These are phyloP conservation scores for Trifolium dubium DNA, from an alignment of 306 rosid species.

Conservation along the genomic window DNA sequence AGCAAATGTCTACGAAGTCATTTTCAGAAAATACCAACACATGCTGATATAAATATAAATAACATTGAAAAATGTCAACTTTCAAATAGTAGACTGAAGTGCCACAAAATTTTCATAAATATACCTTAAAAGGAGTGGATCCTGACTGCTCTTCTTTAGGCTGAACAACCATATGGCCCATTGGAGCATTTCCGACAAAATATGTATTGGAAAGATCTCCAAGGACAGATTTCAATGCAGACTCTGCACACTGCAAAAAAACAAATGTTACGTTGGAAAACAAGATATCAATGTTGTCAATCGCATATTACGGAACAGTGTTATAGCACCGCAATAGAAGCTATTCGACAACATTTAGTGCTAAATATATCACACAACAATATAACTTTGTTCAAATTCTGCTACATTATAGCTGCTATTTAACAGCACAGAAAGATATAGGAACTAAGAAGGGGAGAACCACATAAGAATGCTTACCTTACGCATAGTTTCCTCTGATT, in stretches of 20 bases:
- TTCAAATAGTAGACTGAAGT: background rate
- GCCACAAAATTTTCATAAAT: no score
- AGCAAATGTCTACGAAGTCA: background rate
- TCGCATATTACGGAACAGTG: background rate
- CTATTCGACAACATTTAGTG: no score
- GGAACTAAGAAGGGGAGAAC: conserved; percentile 24
- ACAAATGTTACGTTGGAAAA: conserved; percentile 21
- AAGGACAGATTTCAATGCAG: conserved; percentile 72
- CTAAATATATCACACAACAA: background rate
- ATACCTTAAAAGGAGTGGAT: conserved; percentile 69
- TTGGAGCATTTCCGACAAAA: conserved; percentile 97
- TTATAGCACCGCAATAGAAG: background rate
- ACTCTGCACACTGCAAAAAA: conserved; percentile 79
- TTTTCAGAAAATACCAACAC: conserved; percentile 5
- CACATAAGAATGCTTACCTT: conserved; percentile 53
- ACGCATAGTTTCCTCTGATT: conserved; percentile 79
- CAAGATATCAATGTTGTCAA: background rate
- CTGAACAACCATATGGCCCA: conserved; percentile 72
- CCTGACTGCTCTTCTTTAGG: conserved; percentile 51
- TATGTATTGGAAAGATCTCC: conserved; percentile 86
- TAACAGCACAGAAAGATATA: background rate
- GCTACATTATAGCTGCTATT: background rate
- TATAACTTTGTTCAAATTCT: background rate
- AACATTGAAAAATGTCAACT: background rate
- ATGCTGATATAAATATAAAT: background rate